These are phyloP conservation scores for Neofusicoccum sp. DNA, from an alignment of 2,329 filamentous ascomycete genomes.

Conservation along the genomic window DNA sequence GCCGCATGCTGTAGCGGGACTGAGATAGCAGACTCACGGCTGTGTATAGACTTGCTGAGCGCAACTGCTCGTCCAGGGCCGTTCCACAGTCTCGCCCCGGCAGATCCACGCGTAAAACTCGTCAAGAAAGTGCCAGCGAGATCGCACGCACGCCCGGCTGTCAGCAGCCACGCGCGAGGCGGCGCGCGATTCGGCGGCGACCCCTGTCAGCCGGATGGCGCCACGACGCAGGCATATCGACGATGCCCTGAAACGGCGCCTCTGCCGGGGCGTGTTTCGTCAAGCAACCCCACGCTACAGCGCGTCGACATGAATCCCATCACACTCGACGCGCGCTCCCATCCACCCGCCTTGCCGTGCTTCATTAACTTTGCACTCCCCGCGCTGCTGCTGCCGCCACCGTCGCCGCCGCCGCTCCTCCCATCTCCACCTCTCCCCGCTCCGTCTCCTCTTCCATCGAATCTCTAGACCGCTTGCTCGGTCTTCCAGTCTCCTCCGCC, in stretches of 20 bases:
- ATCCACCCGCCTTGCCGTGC: background rate
- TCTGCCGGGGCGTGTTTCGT: conserved; percentile 9
- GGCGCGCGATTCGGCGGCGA: background rate
- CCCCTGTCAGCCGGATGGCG: too few relatives aligned
- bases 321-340: background rate
- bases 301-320: background rate
- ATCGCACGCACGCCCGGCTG: too few relatives aligned
- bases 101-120: too few relatives aligned
- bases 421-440: background rate
- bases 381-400: too few relatives aligned
- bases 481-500: background rate
- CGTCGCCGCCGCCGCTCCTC: too few relatives aligned
- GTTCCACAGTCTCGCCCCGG: too few relatives aligned
- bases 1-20: background rate
- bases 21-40: background rate
- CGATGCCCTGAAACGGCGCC: conserved; percentile 9
- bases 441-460: background rate
- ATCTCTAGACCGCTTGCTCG: background rate
- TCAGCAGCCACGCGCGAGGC: too few relatives aligned
- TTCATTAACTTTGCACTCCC: too few relatives aligned
- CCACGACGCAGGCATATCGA: too few relatives aligned
- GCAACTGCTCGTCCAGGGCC: too few relatives aligned
- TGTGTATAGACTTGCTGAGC: background rate
- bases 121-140: too few relatives aligned
- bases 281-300: background rate